A percentile compares a stretch with the other conserved stretches of the same genome.
Evolutionary conservation across 371 early-diverging fungal species (phyloP).

Genomic region (Mucor ambiguus): DNA sequence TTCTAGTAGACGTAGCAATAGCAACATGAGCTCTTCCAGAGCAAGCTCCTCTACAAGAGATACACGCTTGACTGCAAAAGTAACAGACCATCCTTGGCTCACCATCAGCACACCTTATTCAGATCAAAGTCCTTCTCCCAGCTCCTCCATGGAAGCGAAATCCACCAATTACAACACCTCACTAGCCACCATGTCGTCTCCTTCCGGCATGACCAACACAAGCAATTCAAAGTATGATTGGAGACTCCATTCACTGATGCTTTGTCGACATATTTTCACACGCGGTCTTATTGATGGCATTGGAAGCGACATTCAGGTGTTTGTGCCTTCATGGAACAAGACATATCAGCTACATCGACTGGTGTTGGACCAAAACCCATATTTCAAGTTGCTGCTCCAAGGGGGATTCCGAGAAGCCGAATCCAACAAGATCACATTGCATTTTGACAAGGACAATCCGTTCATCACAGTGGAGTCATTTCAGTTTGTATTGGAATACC

Average conservation of each 20-base stretch:
- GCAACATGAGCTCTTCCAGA: not conserved
- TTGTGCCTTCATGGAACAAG: slow-evolving; percentile 51
- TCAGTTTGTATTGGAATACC: slow-evolving; percentile 55
- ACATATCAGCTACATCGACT: slow-evolving; percentile 60
- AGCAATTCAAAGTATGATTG: slow-evolving; percentile 39
- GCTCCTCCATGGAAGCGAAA: not conserved
- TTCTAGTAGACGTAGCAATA: not conserved
- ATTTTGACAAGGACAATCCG: slow-evolving; percentile 57
- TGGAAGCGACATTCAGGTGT: slow-evolving; percentile 58
- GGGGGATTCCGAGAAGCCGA: slow-evolving; percentile 58
- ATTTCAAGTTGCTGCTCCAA: slow-evolving; percentile 54
- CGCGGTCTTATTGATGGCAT: slow-evolving; percentile 56
- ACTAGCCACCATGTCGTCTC: not conserved
- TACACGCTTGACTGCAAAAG: slow-evolving; percentile 12
- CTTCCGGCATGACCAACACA: not conserved
- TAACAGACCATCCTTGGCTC: slow-evolving; percentile 28
- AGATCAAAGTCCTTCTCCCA: slow-evolving; percentile 3
- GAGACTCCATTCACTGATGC: slow-evolving; percentile 40
- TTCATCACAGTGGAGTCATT: slow-evolving; percentile 61
- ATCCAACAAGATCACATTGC: slow-evolving; percentile 38
- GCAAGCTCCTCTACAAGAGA: not conserved
- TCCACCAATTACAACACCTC: not conserved
- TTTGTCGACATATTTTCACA: slow-evolving; percentile 56
- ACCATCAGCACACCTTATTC: slow-evolving; percentile 10
- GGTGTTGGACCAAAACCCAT: slow-evolving; percentile 58